Conservation (phyloP, 2,329 filamentous ascomycete genomes). For the Aspergillus floridensis region DNA sequence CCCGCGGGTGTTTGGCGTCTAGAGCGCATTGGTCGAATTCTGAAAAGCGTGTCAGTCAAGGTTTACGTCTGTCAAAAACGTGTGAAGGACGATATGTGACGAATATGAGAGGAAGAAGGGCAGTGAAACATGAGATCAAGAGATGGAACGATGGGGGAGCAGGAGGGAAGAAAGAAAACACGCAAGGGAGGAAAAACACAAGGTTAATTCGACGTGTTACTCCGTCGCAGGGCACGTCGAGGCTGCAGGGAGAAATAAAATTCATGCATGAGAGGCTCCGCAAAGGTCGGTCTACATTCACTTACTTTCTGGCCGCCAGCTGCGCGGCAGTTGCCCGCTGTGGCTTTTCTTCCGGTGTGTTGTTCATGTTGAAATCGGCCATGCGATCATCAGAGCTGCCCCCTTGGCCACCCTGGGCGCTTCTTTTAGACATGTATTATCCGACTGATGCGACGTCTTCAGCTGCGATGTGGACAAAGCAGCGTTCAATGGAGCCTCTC, state of each 20-base stretch:
- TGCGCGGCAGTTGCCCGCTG: slow-evolving; percentile 55
- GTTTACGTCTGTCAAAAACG: neutral
- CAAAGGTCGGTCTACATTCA: slow-evolving; percentile 28
- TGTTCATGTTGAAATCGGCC: slow-evolving; percentile 37
- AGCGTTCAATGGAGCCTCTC: slow-evolving; percentile 7
- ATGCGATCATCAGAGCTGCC: slow-evolving; percentile 28
- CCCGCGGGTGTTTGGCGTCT: slow-evolving; percentile 23
- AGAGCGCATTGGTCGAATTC: slow-evolving; percentile 26
- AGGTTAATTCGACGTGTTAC: neutral
- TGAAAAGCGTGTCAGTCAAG: slow-evolving; percentile 12
- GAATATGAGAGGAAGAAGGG: neutral
- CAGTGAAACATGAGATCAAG: neutral
- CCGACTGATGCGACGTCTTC: neutral
- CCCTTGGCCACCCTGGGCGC: slow-evolving; percentile 36
- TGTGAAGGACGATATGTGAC: neutral
- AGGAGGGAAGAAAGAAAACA: neutral
- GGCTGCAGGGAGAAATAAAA: slow-evolving; percentile 10
- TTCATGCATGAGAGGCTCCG: slow-evolving; percentile 14
- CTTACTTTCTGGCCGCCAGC: slow-evolving; percentile 55
- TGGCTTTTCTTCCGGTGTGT: slow-evolving; percentile 45
- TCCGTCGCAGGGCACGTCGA: slow-evolving; percentile 3
- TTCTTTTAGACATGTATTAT: slow-evolving; percentile 42
- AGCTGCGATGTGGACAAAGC: slow-evolving; percentile 17
- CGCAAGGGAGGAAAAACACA: neutral
- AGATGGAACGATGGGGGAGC: neutral